These are phyloP conservation scores for Tetrahymena thermophila DNA, from an alignment of 73 alveolate genomes.

Conservation along the genomic window DNA sequence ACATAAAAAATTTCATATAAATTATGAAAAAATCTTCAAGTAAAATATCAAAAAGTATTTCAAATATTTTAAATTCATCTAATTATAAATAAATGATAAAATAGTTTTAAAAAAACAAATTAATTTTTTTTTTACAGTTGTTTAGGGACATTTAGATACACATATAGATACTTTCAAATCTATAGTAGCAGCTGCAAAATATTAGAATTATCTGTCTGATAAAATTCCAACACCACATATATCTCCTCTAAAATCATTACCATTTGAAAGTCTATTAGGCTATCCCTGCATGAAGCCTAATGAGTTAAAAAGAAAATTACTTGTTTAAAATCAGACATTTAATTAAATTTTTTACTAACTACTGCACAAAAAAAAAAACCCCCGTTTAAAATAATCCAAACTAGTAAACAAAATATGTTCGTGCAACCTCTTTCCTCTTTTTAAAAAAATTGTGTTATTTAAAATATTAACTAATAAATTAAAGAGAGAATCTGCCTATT, in stretches of 20 bases:
- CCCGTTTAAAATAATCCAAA: constrained; percentile 10
- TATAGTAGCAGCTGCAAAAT: constrained; percentile 29
- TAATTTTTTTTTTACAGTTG: constrained; percentile 5
- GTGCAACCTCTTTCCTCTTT: constrained; percentile 30
- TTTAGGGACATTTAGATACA: constrained; percentile 28
- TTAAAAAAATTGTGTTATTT: background rate
- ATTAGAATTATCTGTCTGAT: constrained; percentile 12
- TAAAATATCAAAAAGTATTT: too few species aligned
- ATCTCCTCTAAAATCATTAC: constrained; percentile 47
- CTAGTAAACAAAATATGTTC: constrained; percentile 3
- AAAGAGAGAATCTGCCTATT: too few species aligned
- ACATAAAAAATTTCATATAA: too few species aligned
- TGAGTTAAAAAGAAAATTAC: background rate
- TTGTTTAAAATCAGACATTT: background rate
- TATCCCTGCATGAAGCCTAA: constrained; percentile 14
- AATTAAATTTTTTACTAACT: background rate
- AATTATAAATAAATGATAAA: too few species aligned
- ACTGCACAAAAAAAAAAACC: constrained; percentile 7
- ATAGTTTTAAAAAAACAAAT: too few species aligned
- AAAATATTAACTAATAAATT: background rate
- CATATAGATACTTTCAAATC: constrained; percentile 33
- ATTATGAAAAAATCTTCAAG: too few species aligned
- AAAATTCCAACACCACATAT: constrained; percentile 25
- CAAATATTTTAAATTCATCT: too few species aligned
- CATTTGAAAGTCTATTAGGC: constrained; percentile 34